A percentile compares a stretch with the other conserved stretches of the same genome.
phyloP scores from a whole-genome alignment of 805 yeast genomes.

The Starmerella ratchasimensis region DNA sequence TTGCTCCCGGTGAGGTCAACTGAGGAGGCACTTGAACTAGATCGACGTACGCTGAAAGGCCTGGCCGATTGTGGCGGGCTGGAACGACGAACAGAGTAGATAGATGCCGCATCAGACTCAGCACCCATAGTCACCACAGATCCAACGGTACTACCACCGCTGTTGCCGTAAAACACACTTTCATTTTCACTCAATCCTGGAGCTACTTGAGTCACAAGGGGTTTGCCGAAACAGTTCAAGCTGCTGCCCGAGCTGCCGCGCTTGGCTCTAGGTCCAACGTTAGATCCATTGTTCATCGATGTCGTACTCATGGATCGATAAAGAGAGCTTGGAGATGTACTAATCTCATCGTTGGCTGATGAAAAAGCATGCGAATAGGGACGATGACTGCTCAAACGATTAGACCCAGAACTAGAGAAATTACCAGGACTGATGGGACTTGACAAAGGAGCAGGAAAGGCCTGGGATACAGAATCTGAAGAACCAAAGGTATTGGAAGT shows the following conservation, averaged over 20 bases:
- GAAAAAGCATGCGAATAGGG: conserved; percentile 5
- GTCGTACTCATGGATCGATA: conserved; percentile 2
- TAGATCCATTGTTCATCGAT: conserved; percentile 1
- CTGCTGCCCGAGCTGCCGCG: background rate
- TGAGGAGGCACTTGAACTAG: conserved; percentile 12
- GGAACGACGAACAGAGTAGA: background rate
- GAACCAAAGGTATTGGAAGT: background rate
- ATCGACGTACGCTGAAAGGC: conserved; percentile 6
- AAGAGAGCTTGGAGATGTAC: background rate
- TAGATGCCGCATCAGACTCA: background rate
- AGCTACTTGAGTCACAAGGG: background rate
- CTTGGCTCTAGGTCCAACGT: background rate
- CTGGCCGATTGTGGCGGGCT: background rate
- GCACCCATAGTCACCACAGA: background rate
- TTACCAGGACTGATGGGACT: conserved; percentile 15
- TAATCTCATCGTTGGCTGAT: conserved; percentile 2
- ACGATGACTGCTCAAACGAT: conserved; percentile 1
- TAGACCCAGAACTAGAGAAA: background rate
- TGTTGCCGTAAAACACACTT: background rate
- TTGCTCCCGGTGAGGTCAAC: background rate
- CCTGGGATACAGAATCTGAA: background rate
- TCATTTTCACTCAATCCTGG: background rate
- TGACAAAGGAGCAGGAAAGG: conserved; percentile 19
- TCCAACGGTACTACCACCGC: background rate
- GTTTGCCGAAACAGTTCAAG: background rate